Base-by-base conservation (phyloP, 352 stramenopile species). In the Phytophthora sojae region DNA sequence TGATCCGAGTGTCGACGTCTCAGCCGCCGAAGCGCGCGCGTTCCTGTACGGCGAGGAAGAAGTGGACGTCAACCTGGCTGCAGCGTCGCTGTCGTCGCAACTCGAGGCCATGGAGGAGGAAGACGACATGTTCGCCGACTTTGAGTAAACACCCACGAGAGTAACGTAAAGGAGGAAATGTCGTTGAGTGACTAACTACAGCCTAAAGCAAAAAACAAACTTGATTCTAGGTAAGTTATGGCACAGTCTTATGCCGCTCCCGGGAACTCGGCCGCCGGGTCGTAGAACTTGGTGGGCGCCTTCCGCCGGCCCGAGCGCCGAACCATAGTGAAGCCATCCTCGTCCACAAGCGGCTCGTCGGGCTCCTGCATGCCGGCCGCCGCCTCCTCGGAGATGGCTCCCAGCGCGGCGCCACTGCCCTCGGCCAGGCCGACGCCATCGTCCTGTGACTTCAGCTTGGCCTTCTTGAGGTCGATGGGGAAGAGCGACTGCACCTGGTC, bases 101-200 rank as follows among this genome's bases (percentile, higher is more conserved):
- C 70, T 90, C 1, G 77, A 89, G n/a, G 74, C 69, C 0, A 85
- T 86, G 62, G 81, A 91, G 44, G 77, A 92, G 30, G 86, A 94
- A 47, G 82, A 92, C 62, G 86, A 92, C 57, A 91, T 95, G 81
- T 95, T 94, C 72, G 86, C 85, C 35, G 88, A 94, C 58, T 91
- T 95, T 64, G 88, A 94, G 56, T 95, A 75, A 76, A 26, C 21
- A 11, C 19, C 29, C 25, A 61, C 51, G n/a, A 21, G 53, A 59
- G 51, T 52, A 53, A 26, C 55, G 49, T 64, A 62, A 29, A 37
- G 35, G 45, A 55, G 60, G 32, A 32, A 60, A 32, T 53, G 15
- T 17, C 14, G 6, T 49, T 49, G 58, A 55, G 54, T 59, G 53
- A 42, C 35, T 32, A 32, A 32, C 29, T 32, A 60, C 21, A 44